Evolutionary conservation across 192 early-diverging fungal species (phyloP), one percentile per base, ranked within the genome.

Genomic region (Funneliformis mosseae): DNA sequence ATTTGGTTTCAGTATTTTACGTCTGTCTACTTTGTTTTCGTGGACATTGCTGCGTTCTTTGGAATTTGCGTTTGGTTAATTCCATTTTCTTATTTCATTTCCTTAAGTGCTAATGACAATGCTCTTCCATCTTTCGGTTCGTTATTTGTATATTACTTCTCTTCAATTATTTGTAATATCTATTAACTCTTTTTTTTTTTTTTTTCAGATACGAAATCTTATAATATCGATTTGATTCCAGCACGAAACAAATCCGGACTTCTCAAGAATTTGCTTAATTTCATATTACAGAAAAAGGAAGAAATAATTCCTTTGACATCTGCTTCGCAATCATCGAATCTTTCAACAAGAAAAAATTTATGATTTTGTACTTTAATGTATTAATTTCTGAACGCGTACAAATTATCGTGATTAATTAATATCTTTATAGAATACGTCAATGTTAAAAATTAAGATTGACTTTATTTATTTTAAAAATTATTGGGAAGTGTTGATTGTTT

Each of bases 1-100:
- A 68, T 94, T 74, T 99, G 97, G 97, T 99, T 99, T 85, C 89
- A 92, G 76, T 98, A 92, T 81, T 99, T 99, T 83, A 88, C 94
- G 2, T 80, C 83, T 23, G 84, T 89, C 43, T 89, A 93, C 76
- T 92, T 87, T 81, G 88, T 90, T 39, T 96, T 97, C 80, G 83
- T 88, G 77, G 94, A 95, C 71, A 93, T 97, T 69, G 94, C 94
- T 66, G 88, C 94, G 23, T 97, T 97, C 87, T 98, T 99, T 87
- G 95, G 95, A 23, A 89, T 98, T 77, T 93, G 92, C 80, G 94
- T 99, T 9, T 99, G 97, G 97, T 80, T 97, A 68, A 88, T 99
- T 10, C 97, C 97, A 5, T 94, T 99, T 76, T 84, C 92, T 23
- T 96, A 95, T 83, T 97, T 99, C 80, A 93, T 99, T 80, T 96